phyloP scores from a whole-genome alignment of 768 basidiomycete genomes.

The Boletus rubroflammeus region DNA sequence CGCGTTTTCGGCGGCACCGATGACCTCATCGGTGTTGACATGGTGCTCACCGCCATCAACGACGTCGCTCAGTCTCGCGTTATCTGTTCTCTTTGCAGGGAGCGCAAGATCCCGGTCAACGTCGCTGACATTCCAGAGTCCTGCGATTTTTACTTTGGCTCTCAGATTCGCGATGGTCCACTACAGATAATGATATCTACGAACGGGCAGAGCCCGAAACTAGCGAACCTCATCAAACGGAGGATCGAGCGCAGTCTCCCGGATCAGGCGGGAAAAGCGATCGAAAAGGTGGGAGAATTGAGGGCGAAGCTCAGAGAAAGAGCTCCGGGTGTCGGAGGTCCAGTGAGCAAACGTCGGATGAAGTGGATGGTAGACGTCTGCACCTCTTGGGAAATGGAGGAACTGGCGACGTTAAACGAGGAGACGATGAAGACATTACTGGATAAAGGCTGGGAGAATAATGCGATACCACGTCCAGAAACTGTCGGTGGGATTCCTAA shows the following conservation, averaged over 20 bases:
- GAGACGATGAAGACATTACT: constrained; percentile 60
- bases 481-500: constrained; percentile 36
- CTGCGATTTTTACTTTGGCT: constrained; percentile 99
- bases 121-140: constrained; percentile 93
- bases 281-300: constrained; percentile 74
- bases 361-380: constrained; percentile 88
- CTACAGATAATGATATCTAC: constrained; percentile 96
- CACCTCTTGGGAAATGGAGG: constrained; percentile 80
- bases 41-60: constrained; percentile 94
- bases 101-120: constrained; percentile 79
- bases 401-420: constrained; percentile 70
- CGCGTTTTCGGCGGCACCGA: constrained; percentile 59
- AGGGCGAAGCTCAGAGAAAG: constrained; percentile 69
- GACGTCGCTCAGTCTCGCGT: constrained; percentile 65
- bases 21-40: constrained; percentile 70
- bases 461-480: constrained; percentile 42
- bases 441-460: constrained; percentile 83
- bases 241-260: constrained; percentile 68
- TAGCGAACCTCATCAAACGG: constrained; percentile 79
- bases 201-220: constrained; percentile 86
- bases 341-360: constrained; percentile 78
- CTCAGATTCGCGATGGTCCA: constrained; percentile 85
- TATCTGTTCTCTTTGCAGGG: constrained; percentile 71
- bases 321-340: constrained; percentile 81
- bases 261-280: constrained; percentile 68